These are phyloP conservation scores for Kodamaea arcana DNA, from an alignment of 1,139 yeast species.

Conservation along the genomic window DNA sequence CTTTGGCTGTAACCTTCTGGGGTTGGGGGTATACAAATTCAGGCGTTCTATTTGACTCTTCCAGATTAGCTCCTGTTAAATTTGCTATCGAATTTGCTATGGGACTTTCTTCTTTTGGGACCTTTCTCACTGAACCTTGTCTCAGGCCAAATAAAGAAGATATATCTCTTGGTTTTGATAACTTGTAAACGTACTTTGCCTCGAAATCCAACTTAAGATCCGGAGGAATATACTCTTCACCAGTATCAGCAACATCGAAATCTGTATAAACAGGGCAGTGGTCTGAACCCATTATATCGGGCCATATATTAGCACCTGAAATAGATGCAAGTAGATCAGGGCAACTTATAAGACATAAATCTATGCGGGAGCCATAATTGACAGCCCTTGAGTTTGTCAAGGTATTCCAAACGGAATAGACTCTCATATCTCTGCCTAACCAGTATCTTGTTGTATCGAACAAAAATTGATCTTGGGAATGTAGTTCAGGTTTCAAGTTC, in stretches of 20 bases:
- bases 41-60: too few species aligned
- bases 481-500: constrained; percentile 1
- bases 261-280: constrained; percentile 91
- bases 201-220: constrained; percentile 43
- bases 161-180: constrained; percentile 49
- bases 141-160: constrained; percentile 42
- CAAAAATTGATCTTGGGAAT: constrained; percentile 28
- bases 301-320: constrained; percentile 58
- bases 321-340: constrained; percentile 29
- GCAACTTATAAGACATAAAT: constrained; percentile 56
- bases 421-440: constrained; percentile 54
- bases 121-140: too few species aligned
- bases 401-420: constrained; percentile 95
- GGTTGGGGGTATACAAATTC: too few species aligned
- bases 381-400: constrained; percentile 71
- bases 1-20: too few species aligned
- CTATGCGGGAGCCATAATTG: constrained; percentile 87
- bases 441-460: constrained; percentile 61
- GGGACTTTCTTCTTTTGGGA: too few species aligned
- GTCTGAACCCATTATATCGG: constrained; percentile 77
- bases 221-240: constrained; percentile 2
- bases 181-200: constrained; percentile 49
- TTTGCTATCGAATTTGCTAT: background rate
- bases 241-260: constrained; percentile 25
- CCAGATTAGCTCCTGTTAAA: constrained; percentile 1